Evolutionary conservation across 352 stramenopile genomes (phyloP).

Genomic region (Pythium guiyangense): DNA sequence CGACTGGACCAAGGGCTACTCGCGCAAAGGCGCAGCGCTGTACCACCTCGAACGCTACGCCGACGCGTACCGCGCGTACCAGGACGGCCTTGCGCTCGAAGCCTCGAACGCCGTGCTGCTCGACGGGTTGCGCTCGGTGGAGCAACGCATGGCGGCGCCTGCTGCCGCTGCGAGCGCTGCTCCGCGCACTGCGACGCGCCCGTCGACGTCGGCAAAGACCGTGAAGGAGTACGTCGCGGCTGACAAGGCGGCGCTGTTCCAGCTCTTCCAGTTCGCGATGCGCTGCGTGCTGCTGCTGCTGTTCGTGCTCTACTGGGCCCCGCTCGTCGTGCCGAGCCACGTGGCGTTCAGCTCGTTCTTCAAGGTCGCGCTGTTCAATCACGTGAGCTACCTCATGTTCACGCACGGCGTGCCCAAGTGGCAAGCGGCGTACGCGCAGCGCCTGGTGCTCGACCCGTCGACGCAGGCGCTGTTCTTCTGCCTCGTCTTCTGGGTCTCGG

Average conservation of each 20-base stretch:
- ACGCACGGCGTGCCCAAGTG: conserved; percentile 70
- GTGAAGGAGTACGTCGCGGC: conserved; percentile 43
- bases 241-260: conserved; percentile 66
- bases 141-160: conserved; percentile 40
- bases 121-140: conserved; percentile 60
- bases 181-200: conserved; percentile 5
- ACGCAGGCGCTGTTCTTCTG: conserved; percentile 84
- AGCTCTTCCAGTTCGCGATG: conserved; percentile 64
- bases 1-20: conserved; percentile 87
- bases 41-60: conserved; percentile 57
- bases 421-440: conserved; percentile 74
- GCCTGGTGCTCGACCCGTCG: conserved; percentile 75
- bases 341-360: conserved; percentile 74
- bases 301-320: conserved; percentile 77
- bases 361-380: conserved; percentile 75
- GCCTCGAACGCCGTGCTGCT: conserved; percentile 57
- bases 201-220: conserved; percentile 23
- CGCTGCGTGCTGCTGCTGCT: conserved; percentile 54
- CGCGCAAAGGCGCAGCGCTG: conserved; percentile 73
- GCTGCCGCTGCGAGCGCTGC: conserved; percentile 4
- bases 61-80: conserved; percentile 75
- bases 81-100: conserved; percentile 65
- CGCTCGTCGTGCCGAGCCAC: conserved; percentile 30
- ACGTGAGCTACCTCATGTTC: conserved; percentile 75
- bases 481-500: conserved; percentile 81